Evolutionary conservation across 2,329 filamentous ascomycete species (phyloP), one percentile per base, ranked within the genome.

Genomic region (Pseudohalonectria lignicola): DNA sequence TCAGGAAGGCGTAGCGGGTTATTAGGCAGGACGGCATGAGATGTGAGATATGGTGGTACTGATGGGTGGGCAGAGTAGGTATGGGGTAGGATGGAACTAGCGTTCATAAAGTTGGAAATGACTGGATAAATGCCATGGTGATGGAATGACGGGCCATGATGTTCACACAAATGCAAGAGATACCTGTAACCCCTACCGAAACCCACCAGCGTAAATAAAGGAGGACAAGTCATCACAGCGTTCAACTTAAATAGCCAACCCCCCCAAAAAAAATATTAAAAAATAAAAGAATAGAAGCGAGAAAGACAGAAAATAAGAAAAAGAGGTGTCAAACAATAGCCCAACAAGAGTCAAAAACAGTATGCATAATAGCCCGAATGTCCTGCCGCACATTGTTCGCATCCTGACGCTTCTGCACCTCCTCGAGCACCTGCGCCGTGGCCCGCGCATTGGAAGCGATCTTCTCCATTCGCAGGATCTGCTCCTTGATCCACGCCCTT

Each of bases 331-430:
- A 68, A 10, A 74, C 62, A 41, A 74, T 72, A 2, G 69, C 68
- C 57, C 73, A 74, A 45, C 62, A 63, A 26, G 60, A 62, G 46
- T 69, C 63, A 46, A 72, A 74, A 31, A 68, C 61, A 19, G 57
- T 57, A 36, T 66, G 62, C 62, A 66, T 67, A 15, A 67, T 60
- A 1, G 60, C 57, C 17, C 63, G 56, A 34, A 67, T 64, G 42
- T 68, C 63, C 20, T 65, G 58, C 15, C 64, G 51, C 20, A 53
- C 45, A 42, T 60, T 62, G 38, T 51, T 45, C 4, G 52, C 51
- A 23, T 66, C 62, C 43, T 68, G 64, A 20, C 63, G 52, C 5
- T 54, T 54, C 47, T 67, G 63, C 4, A 67, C 61, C 48, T 68
- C 64, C 32, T 60, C 57, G 7, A 69, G 50, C 12, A 69, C 63